Evolutionary conservation across 2,329 filamentous ascomycete genomes (phyloP).

Genomic region (Rosellinia necatrix): DNA sequence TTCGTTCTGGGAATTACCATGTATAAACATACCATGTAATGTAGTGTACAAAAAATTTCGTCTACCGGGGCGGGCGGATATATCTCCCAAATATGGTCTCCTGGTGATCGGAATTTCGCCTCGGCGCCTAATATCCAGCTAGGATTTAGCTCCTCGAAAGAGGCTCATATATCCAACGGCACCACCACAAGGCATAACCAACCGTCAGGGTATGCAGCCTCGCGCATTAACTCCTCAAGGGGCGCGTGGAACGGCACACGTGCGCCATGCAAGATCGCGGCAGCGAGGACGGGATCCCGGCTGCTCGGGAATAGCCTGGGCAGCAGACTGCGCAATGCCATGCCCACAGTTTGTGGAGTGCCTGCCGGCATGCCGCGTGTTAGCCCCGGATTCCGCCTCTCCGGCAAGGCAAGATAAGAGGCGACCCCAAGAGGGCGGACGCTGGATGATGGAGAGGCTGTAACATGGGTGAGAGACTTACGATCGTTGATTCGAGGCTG

Average conservation of each 20-base stretch:
- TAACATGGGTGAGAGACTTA: slow-evolving; percentile 37
- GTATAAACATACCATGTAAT: no score
- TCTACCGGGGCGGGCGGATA: no score
- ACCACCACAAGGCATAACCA: slow-evolving; percentile 84
- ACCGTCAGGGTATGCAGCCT: slow-evolving; percentile 87
- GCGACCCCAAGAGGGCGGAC: neutral
- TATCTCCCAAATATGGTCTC: no score
- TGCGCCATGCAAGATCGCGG: slow-evolving; percentile 83
- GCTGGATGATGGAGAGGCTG: neutral
- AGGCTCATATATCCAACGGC: slow-evolving; percentile 57
- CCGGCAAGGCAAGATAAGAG: neutral
- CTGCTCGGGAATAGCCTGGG: slow-evolving; percentile 86
- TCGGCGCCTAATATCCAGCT: neutral
- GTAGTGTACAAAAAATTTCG: no score
- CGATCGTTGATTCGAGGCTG: slow-evolving; percentile 45
- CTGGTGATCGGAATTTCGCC: no score
- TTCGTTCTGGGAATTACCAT: no score
- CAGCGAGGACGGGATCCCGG: slow-evolving; percentile 80
- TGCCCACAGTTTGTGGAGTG: slow-evolving; percentile 66
- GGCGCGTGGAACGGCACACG: slow-evolving; percentile 79
- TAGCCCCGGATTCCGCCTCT: neutral
- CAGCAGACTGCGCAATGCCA: slow-evolving; percentile 74
- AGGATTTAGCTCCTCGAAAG: neutral
- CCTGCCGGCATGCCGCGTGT: slow-evolving; percentile 26
- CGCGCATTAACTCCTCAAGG: slow-evolving; percentile 80